Base-by-base conservation (phyloP, 2,329 filamentous ascomycete species). In the Ceratocystis papillata region DNA sequence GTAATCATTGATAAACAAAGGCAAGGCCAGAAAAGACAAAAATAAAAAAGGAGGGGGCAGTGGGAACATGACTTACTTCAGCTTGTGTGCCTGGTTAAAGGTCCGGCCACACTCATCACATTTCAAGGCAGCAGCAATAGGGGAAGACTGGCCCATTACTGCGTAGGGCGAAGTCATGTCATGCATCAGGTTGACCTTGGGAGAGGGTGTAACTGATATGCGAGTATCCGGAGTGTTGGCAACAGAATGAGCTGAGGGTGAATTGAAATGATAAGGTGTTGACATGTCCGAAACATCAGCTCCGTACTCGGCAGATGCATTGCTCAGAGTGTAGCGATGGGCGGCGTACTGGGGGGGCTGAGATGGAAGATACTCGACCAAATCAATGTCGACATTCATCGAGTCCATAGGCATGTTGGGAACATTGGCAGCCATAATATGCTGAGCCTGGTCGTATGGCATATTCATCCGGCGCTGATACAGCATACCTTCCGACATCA, bases 1-100 rank as follows among this genome's bases (percentile, higher is more conserved):
- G 70, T 50, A 62, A 25, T 7, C 65, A 22, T 64, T 71, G 48
- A 7, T 8, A 22, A 7, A 59, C 28, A 59, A 59, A 53, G 20
- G 0, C 10, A 12, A 41, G 6, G n/a, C 48, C 48, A 69, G 64
- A 55, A 37, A 61, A 22, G 12, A 4, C 8, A 2, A 1, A 10
- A 20, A 28, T 5, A 8, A 44, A 3, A 12, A 12, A 33, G 15
- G 28, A 28, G 15, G 61, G 37, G 10, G 37, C 37, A 12, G 37
- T 41, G 10, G 37, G 10, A 15, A 41, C 50, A 57, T 55, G 5
- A 73, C 77, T 69, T 76, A 82, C 80, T 84, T 85, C 20, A 85
- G 76, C 70, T 85, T 84, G 69, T 85, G 81, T 8, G 81, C 76
- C 71, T 84, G 81, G 67, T 84, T 81, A 70, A 85, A 85, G 0